These are phyloP conservation scores for Aspergillus ellipticus DNA, from an alignment of 495 filamentous ascomycete species.

Conservation along the genomic window DNA sequence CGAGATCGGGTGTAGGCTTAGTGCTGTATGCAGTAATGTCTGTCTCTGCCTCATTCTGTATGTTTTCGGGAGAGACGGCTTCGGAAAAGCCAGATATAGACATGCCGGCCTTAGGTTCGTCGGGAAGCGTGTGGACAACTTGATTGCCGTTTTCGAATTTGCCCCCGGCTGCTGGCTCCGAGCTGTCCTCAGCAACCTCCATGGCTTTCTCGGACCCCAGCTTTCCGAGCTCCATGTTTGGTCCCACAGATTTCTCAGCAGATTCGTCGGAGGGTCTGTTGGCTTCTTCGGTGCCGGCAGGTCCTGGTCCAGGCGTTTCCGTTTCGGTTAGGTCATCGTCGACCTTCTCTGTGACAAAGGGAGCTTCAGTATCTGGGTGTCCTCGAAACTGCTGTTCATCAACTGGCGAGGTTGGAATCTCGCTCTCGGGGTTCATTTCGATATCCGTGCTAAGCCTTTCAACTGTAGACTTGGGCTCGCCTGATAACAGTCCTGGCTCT, in stretches of 20 bases:
- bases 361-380: not conserved
- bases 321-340: not conserved
- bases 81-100: not conserved
- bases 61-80: not conserved
- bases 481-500: not conserved
- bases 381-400: not conserved
- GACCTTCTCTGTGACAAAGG: not conserved
- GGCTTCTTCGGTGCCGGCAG: not conserved
- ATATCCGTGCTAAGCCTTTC: too few relatives aligned
- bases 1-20: not conserved
- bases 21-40: not conserved
- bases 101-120: not conserved
- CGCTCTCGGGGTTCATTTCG: not conserved
- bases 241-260: not conserved
- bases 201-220: not conserved
- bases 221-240: not conserved
- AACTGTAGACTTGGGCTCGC: not conserved
- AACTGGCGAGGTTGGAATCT: not conserved
- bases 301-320: not conserved
- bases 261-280: not conserved
- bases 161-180: not conserved
- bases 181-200: not conserved
- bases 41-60: not conserved
- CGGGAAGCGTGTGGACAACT: constrained; percentile 9
- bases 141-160: not conserved